Base-by-base conservation (phyloP, 163 green algal species). In the Dunaliella salina region DNA sequence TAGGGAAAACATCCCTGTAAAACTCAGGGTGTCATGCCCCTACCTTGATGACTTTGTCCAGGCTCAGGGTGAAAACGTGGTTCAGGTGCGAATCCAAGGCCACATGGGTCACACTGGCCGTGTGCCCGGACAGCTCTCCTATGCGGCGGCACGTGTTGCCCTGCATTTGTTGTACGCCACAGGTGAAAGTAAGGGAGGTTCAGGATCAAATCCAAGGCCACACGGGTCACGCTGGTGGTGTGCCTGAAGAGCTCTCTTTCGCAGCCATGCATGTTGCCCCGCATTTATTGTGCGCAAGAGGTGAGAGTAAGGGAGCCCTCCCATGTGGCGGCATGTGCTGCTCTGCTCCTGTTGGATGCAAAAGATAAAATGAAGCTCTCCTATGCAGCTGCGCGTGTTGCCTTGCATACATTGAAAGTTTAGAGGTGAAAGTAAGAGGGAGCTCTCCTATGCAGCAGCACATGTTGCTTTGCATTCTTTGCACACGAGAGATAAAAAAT, bases 181-280 rank as follows among this genome's bases (percentile, higher is more conserved):
- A n/a, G n/a, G n/a, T n/a, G n/a, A n/a, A n/a, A n/a, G n/a, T n/a
- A n/a, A n/a, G n/a, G n/a, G n/a, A n/a, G 93, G 87, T 95, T 96
- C 79, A 92, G 90, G 67, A 84, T 84, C 83, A 95, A 89, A 82
- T 96, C 95, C 80, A 96, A 85, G 0, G 91, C 89, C 40, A 97
- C 84, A 50, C 93, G 85, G 1, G 85, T 88, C 15, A 98, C 90
- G 46, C 89, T 92, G 67, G 92, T 90, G 33, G 89, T 93, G 89
- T 98, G 94, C 17, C 95, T 94, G 0, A 87, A 88, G 81, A 96
- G 91, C 90, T 96, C 93, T 18, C 94, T 93, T 18, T 96, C 88
- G 81, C 90, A 87, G 20, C 92, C 88, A n/a, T 84, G 85, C 22
- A 91, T 94, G 80, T 93, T 91, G 85, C 90, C 92, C 89, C 91